Evolutionary conservation across 2,329 filamentous ascomycete species (phyloP), one percentile per base, ranked within the genome.

Genomic region (Coleophoma crateriformis): DNA sequence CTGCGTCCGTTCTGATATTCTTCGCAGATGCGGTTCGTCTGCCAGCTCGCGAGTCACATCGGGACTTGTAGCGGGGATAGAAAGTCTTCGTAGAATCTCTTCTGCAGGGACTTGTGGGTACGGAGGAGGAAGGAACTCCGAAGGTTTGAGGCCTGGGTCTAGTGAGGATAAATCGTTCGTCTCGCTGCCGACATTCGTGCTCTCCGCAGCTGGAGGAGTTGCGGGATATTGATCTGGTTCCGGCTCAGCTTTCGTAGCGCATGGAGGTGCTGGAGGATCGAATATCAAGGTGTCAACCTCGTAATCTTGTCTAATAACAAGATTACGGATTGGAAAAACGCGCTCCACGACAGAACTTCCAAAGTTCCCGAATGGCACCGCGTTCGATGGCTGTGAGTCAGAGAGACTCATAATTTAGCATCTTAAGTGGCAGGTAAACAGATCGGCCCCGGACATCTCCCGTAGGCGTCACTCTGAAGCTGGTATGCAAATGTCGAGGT

Each of bases 261-360:
- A 27, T 27, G 27, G 27, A 27, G 27, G 27, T 27, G 27, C 6
- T 27, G 27, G 27, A 27, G 27, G 27, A 4, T 32, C 5, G 27
- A 44, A 27, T 14, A n/a, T 12, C 10, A 11, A 3, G 19, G 12
- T 6, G 15, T 10, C 27, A 2, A 20, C 12, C 8, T 22, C 13
- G 20, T 27, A n/a, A 4, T 44, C 8, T 27, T 27, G 27, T 27
- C 8, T 20, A 10, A 15, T 33, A 15, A 59, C 33, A 17, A 60
- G 47, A 53, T 56, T 57, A 19, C 59, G 54, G 33, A 61, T 60
- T 7, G 59, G 58, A 48, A 59, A 60, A 5, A 61, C 47, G 2
- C 59, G 54, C 37, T 59, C 59, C 19, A 57, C 48, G 5, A 32
- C 42, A 22, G 60, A 54, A 10, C 55, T 52, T n/a, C 50, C 47